Conservation (phyloP, 208 protist genomes). For the Trypanosoma boissoni region DNA sequence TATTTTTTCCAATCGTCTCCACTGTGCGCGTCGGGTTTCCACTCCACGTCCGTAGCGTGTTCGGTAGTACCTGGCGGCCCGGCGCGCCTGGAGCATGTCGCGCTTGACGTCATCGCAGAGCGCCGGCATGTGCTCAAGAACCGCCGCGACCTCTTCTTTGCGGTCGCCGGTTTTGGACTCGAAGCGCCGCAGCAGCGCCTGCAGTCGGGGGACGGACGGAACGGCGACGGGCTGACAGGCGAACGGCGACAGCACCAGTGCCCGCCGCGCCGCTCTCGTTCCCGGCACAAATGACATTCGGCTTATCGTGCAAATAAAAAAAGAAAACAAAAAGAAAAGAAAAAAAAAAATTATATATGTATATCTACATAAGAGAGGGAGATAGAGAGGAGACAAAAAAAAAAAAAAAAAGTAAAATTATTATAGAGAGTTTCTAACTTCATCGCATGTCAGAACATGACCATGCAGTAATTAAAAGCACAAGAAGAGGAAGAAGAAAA, state of each 20-base stretch:
- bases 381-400: conserved; percentile 9
- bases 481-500: conserved; percentile 1
- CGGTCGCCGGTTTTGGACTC: conserved; percentile 11
- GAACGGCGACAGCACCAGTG: conserved; percentile 53
- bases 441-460: too few relatives aligned
- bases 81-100: conserved; percentile 38
- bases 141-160: conserved; percentile 40
- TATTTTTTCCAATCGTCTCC: conserved; percentile 3
- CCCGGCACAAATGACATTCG: conserved; percentile 17
- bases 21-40: conserved; percentile 41
- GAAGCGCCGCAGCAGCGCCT: conserved; percentile 7
- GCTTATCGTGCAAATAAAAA: too few relatives aligned
- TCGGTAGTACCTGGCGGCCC: conserved; percentile 64
- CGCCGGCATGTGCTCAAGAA: conserved; percentile 49
- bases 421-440: too few relatives aligned
- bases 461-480: too few relatives aligned
- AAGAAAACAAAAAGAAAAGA: conserved; percentile 2
- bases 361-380: conserved; percentile 7
- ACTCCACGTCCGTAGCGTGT: conserved; percentile 50
- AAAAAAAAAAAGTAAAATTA: conserved; percentile 12
- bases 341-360: conserved; percentile 11
- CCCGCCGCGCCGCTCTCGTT: background rate
- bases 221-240: conserved; percentile 57
- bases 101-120: conserved; percentile 52
- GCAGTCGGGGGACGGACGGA: conserved; percentile 18